phyloP scores from a whole-genome alignment of 1,139 yeast genomes.

The Eremothecium coryli region DNA sequence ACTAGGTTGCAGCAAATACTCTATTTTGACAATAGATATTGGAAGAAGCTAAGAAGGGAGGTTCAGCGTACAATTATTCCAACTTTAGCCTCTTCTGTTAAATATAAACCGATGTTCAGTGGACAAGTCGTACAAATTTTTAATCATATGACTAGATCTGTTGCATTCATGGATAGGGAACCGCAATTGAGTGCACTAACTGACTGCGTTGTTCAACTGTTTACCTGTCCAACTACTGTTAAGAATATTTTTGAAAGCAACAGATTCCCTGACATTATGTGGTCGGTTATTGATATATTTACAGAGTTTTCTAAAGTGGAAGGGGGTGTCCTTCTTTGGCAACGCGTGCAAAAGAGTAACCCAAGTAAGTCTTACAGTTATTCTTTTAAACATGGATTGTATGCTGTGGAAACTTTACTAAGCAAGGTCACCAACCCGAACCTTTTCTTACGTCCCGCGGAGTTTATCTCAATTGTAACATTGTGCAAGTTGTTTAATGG shows the following conservation, averaged over 20 bases:
- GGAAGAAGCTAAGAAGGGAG: conserved; percentile 41
- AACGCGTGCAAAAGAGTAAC: conserved; percentile 44
- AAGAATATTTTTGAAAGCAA: conserved; percentile 35
- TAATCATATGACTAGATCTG: conserved; percentile 42
- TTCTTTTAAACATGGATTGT: conserved; percentile 53
- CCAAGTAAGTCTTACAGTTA: conserved; percentile 71
- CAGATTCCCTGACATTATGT: conserved; percentile 37
- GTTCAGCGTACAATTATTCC: conserved; percentile 45
- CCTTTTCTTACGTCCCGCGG: conserved; percentile 29
- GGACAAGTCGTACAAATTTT: conserved; percentile 46
- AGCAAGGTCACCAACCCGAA: conserved; percentile 32
- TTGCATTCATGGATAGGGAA: conserved; percentile 53
- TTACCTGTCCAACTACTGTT: conserved; percentile 55
- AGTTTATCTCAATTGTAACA: conserved; percentile 35
- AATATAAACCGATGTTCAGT: conserved; percentile 41
- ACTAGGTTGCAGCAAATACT: conserved; percentile 47
- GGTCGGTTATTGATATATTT: conserved; percentile 41
- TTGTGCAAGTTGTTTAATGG: conserved; percentile 49
- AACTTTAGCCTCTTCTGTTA: conserved; percentile 42
- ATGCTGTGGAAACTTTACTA: conserved; percentile 39
- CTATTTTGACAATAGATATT: conserved; percentile 47
- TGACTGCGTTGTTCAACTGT: conserved; percentile 52
- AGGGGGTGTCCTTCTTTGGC: conserved; percentile 44
- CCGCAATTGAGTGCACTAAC: conserved; percentile 47
- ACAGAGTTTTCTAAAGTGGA: conserved; percentile 35